Evolutionary conservation across 345 rosid species (phyloP).

Genomic region (Fremontodendron californicum): DNA sequence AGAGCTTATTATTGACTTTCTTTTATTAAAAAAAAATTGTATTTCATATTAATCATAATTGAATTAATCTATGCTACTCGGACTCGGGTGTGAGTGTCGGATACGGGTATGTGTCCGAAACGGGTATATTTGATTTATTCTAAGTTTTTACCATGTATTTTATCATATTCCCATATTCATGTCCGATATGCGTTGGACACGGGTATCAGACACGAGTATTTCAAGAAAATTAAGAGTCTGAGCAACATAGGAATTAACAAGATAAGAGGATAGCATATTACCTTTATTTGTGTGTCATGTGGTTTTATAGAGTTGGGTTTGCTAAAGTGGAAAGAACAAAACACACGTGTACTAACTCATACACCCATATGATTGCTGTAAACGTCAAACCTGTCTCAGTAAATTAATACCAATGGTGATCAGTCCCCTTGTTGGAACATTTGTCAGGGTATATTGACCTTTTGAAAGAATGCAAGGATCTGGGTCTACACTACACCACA

Average conservation of each 20-base stretch:
- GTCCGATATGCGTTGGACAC: too few relatives aligned
- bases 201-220: too few relatives aligned
- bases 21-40: too few relatives aligned
- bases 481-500: background rate
- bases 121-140: too few relatives aligned
- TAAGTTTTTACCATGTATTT: too few relatives aligned
- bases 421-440: background rate
- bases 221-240: too few relatives aligned
- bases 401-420: background rate
- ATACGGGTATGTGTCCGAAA: too few relatives aligned
- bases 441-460: background rate
- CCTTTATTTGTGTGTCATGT: background rate
- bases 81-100: too few relatives aligned
- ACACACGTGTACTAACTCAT: background rate
- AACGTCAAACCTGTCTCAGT: background rate
- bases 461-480: background rate
- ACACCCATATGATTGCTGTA: background rate
- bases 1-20: background rate
- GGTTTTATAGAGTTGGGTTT: background rate
- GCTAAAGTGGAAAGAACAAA: background rate
- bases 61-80: too few relatives aligned
- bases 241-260: background rate
- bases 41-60: background rate
- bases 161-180: too few relatives aligned
- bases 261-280: background rate